phyloP scores from a whole-genome alignment of 768 basidiomycete species.

The Lentinula lateritia region DNA sequence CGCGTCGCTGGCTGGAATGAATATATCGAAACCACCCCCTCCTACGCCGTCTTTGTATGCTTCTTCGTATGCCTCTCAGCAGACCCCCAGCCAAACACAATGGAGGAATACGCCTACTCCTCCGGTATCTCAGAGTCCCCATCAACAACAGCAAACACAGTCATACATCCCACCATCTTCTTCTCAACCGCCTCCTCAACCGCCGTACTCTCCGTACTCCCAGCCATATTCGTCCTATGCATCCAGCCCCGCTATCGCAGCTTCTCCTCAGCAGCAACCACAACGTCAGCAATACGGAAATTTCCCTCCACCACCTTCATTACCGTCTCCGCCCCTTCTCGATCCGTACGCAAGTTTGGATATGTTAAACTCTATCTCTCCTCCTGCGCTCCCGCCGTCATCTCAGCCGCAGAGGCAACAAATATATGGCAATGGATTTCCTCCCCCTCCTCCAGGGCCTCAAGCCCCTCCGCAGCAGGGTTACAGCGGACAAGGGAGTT shows the following conservation, averaged over 20 bases:
- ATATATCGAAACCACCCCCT: slow-evolving; percentile 23
- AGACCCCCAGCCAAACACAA: not conserved
- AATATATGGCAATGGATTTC: slow-evolving; percentile 4
- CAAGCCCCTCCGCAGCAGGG: not conserved
- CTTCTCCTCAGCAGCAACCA: slow-evolving; percentile 4
- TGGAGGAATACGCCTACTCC: slow-evolving; percentile 1
- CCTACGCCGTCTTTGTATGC: slow-evolving; percentile 23
- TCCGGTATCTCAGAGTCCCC: not conserved
- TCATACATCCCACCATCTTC: slow-evolving; percentile 7
- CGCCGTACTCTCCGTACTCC: slow-evolving; percentile 10
- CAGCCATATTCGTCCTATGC: slow-evolving; percentile 15
- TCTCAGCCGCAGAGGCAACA: slow-evolving; percentile 13
- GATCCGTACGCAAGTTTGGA: slow-evolving; percentile 32
- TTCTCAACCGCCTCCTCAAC: slow-evolving; percentile 1
- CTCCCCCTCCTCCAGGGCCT: slow-evolving; percentile 9
- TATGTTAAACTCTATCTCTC: slow-evolving; percentile 14
- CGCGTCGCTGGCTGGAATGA: slow-evolving; percentile 55
- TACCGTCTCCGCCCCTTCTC: slow-evolving; percentile 15
- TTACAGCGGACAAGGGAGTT: not conserved
- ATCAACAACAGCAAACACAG: slow-evolving; percentile 14
- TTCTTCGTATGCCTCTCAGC: slow-evolving; percentile 13
- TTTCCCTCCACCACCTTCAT: slow-evolving; percentile 7
- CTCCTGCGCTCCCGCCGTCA: slow-evolving; percentile 8
- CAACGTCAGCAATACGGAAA: not conserved
- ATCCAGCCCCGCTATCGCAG: slow-evolving; percentile 12